Evolutionary conservation across 208 protist species (phyloP).

Genomic region (Lotmaria passim): DNA sequence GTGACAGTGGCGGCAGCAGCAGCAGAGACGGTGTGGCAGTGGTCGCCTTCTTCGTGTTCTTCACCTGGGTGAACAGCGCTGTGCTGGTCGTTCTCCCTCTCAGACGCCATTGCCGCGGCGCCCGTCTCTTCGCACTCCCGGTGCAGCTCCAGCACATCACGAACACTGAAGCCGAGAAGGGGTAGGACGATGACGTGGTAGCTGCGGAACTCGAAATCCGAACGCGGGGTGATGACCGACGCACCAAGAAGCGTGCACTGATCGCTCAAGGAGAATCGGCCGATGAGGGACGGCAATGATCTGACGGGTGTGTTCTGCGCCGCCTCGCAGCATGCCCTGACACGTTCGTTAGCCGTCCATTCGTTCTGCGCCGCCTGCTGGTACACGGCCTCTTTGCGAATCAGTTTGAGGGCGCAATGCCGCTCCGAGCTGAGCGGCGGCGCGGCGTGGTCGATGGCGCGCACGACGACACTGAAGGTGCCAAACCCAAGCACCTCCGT

Average conservation of each 20-base stretch:
- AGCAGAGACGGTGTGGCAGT: not conserved
- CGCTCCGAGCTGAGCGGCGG: conserved; percentile 36
- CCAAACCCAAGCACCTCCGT: conserved; percentile 75
- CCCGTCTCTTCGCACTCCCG: conserved; percentile 22
- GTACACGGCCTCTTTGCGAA: conserved; percentile 44
- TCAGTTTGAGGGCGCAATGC: conserved; percentile 36
- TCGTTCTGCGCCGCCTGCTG: conserved; percentile 54
- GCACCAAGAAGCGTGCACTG: conserved; percentile 14
- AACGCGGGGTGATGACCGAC: conserved; percentile 28
- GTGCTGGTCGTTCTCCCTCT: not conserved
- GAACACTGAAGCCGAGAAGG: conserved; percentile 67
- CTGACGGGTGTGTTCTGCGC: not conserved
- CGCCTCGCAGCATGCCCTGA: conserved; percentile 31
- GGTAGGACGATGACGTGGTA: conserved; percentile 69
- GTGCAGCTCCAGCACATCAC: conserved; percentile 53
- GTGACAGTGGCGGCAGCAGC: too few relatives aligned
- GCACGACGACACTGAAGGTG: conserved; percentile 83
- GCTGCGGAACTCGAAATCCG: conserved; percentile 52
- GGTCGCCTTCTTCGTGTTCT: not conserved
- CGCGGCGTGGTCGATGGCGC: conserved; percentile 83
- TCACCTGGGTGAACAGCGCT: not conserved
- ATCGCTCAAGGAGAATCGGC: conserved; percentile 16
- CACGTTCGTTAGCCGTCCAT: conserved; percentile 39
- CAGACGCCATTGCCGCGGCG: not conserved
- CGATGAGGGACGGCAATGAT: not conserved